Evolutionary conservation across 345 rosid species (phyloP).

Genomic region (Angophora floribunda): DNA sequence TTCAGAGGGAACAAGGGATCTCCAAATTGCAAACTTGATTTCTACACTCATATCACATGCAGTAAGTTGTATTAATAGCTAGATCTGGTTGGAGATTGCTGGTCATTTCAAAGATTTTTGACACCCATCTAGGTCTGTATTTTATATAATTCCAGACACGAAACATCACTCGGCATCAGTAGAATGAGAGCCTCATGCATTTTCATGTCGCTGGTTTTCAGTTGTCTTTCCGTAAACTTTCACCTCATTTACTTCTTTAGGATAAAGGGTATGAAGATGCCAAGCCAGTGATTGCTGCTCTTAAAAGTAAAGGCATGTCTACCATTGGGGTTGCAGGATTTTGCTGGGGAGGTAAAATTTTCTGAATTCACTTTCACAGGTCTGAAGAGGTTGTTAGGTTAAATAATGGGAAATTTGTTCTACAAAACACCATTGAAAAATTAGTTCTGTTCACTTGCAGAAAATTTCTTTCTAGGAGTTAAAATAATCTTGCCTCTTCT

Average conservation of each 20-base stretch:
- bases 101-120: not conserved
- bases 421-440: not conserved
- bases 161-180: not conserved
- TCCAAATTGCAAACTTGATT: not conserved
- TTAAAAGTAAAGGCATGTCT: conserved; percentile 13
- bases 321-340: conserved; percentile 30
- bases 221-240: not conserved
- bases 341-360: conserved; percentile 34
- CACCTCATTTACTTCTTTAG: not conserved
- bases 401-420: not conserved
- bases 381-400: not conserved
- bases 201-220: not conserved
- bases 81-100: not conserved
- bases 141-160: not conserved
- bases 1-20: not conserved
- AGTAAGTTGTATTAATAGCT: not conserved
- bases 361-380: not conserved
- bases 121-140: not conserved
- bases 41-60: not conserved
- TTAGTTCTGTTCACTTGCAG: not conserved
- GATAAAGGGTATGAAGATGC: conserved; percentile 34
- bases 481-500: not conserved
- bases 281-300: conserved; percentile 16
- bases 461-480: not conserved
- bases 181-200: not conserved